Evolutionary conservation across 345 rosid genomes (phyloP), one percentile per base, ranked within the genome.

Genomic region (Moringa oleifera): DNA sequence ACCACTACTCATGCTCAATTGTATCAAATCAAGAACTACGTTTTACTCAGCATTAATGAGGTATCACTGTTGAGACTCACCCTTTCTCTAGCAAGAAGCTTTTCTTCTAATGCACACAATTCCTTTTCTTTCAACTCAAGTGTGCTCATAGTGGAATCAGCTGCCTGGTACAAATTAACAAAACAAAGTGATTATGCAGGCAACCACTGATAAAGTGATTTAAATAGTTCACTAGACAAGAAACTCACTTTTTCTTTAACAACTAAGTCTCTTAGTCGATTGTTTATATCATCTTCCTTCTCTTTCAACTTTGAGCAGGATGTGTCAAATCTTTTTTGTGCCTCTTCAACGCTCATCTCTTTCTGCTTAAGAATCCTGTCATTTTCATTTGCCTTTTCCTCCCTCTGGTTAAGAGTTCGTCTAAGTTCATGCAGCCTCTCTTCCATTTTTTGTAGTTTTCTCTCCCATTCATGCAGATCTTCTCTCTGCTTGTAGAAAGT

Each of bases 391-490:
- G 68, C 63, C 68, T 58, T 82, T 74, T 83, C 87, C 65, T 86
- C 90, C 62, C 76, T 73, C 55, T 75, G 83, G 47, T 76, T 83
- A 25, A 86, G 68, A 23, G 62, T 74, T 72, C 77, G 83, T 64
- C 73, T 79, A 70, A 75, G 80, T 67, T 88, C 87, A 65, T 47
- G 62, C 33, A 83, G 68, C 63, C 51, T 78, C 61, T 80, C 81
- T 61, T 90, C 97, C 67, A 58, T 50, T 21, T 71, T 66, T 53
- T 64, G 75, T 25, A 90, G 69, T 69, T 76, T 82, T 72, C 62
- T 83, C 74, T 90, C 96, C 97, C 94, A 87, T 67, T 81, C 91
- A 59, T 63, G 74, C 56, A 90, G 63, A 33, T 90, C 96, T 77
- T 86, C 94, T 58, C 89, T 83, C 64, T 86, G 86, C 71, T 80